Evolutionary conservation across 345 rosid species (phyloP).

Genomic region (Hypericum perforatum): DNA sequence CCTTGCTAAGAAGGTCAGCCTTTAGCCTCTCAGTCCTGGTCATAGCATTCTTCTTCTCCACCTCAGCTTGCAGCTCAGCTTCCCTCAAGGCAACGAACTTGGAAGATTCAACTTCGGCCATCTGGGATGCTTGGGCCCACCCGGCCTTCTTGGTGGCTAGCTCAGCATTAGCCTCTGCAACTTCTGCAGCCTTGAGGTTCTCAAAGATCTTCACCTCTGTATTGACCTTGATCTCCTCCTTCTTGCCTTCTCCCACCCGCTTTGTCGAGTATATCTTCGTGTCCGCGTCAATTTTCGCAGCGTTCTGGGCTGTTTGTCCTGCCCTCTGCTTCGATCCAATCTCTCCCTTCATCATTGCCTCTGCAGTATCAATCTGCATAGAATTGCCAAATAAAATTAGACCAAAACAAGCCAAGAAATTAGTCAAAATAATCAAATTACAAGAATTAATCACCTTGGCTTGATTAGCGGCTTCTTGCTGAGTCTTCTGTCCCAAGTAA

Average conservation of each 20-base stretch:
- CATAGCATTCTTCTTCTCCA: slow-evolving; percentile 13
- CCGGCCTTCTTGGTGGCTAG: too few relatives aligned
- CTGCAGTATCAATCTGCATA: slow-evolving; percentile 9
- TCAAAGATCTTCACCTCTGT: too few relatives aligned
- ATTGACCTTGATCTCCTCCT: too few relatives aligned
- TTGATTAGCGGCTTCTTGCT: slow-evolving; percentile 18
- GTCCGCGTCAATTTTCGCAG: too few relatives aligned
- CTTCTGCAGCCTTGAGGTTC: too few relatives aligned
- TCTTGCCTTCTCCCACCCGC: too few relatives aligned
- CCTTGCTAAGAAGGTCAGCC: slow-evolving; percentile 10
- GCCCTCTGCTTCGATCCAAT: slow-evolving; percentile 7
- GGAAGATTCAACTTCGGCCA: slow-evolving; percentile 14
- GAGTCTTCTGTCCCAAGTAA: slow-evolving; percentile 15
- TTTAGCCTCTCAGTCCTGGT: slow-evolving; percentile 12
- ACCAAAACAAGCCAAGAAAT: too few relatives aligned
- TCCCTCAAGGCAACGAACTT: slow-evolving; percentile 13
- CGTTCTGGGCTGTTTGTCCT: too few relatives aligned
- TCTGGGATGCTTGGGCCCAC: slow-evolving; percentile 1
- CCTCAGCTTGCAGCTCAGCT: slow-evolving; percentile 16
- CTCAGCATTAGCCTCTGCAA: too few relatives aligned
- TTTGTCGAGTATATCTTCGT: too few relatives aligned
- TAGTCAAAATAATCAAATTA: too few relatives aligned
- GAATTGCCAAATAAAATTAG: too few relatives aligned
- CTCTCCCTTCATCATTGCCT: slow-evolving; percentile 14
- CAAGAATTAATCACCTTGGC: slow-evolving; percentile 3